Evolutionary conservation across 805 yeast genomes (phyloP).

Genomic region (Myxozyma neglecta): DNA sequence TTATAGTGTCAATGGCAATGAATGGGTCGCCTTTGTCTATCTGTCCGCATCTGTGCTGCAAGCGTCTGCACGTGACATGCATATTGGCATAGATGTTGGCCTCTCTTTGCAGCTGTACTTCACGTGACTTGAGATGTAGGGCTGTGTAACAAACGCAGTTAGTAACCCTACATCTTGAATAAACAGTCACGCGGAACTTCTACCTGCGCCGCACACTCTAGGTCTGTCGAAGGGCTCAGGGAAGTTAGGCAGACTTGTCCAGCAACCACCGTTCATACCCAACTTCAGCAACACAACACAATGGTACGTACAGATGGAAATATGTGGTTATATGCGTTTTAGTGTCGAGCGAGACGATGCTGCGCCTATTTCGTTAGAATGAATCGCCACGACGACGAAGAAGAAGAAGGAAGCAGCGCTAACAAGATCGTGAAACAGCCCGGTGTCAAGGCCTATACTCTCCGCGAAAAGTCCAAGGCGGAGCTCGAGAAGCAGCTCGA

Average conservation of each 20-base stretch:
- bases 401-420: background rate
- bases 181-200: conserved; percentile 6
- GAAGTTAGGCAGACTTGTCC: conserved; percentile 1
- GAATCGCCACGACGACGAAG: background rate
- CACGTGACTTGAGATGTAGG: background rate
- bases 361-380: background rate
- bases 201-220: background rate
- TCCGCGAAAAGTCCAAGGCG: conserved; percentile 95
- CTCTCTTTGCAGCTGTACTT: background rate
- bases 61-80: background rate
- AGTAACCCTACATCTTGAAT: background rate
- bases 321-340: background rate
- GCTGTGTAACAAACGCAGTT: background rate
- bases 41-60: background rate
- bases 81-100: background rate
- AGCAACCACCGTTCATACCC: conserved; percentile 12
- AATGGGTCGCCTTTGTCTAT: background rate
- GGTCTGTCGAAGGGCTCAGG: no score
- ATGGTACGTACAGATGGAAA: conserved; percentile 1
- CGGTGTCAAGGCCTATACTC: conserved; percentile 82
- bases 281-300: background rate
- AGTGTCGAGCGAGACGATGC: background rate
- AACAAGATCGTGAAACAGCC: conserved; percentile 7
- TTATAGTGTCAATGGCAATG: background rate
- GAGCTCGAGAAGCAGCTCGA: conserved; percentile 91